Percentiles rank a stretch among this genome's conserved stretches.
These are phyloP conservation scores for Zangia roseola DNA, from an alignment of 768 basidiomycete species.

Conservation along the genomic window DNA sequence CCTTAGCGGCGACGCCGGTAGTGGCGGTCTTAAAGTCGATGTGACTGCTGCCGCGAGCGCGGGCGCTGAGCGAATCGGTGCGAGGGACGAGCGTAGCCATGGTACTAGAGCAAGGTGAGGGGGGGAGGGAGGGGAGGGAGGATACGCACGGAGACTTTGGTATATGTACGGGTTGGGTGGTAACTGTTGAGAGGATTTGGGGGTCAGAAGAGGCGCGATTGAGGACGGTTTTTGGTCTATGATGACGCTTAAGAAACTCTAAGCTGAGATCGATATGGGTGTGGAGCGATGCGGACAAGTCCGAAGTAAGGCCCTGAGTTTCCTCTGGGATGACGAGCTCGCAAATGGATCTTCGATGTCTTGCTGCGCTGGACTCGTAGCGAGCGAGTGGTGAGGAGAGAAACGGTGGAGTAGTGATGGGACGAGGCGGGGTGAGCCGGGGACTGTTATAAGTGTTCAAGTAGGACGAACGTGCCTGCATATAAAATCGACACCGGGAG, in stretches of 20 bases:
- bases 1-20: conserved; percentile 89
- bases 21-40: conserved; percentile 99
- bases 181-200: conserved; percentile 60
- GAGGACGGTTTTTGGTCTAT: conserved; percentile 48
- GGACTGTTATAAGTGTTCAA: conserved; percentile 19
- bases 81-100: conserved; percentile 58
- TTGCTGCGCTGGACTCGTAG: conserved; percentile 10
- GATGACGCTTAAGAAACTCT: conserved; percentile 61
- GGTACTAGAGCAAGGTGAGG: conserved; percentile 38
- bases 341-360: conserved; percentile 23
- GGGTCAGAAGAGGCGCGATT: conserved; percentile 49
- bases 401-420: background rate
- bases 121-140: conserved; percentile 7
- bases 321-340: conserved; percentile 34
- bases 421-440: conserved; percentile 6
- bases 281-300: conserved; percentile 34
- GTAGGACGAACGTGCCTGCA: conserved; percentile 37
- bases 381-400: conserved; percentile 26
- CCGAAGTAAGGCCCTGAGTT: conserved; percentile 24
- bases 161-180: conserved; percentile 59
- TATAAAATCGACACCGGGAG: conserved; percentile 17
- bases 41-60: conserved; percentile 74
- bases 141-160: conserved; percentile 41
- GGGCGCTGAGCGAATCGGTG: conserved; percentile 65
- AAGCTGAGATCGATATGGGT: conserved; percentile 33